These are phyloP conservation scores for Trebouxia sp. DNA, from an alignment of 139 green algal species.

Conservation along the genomic window DNA sequence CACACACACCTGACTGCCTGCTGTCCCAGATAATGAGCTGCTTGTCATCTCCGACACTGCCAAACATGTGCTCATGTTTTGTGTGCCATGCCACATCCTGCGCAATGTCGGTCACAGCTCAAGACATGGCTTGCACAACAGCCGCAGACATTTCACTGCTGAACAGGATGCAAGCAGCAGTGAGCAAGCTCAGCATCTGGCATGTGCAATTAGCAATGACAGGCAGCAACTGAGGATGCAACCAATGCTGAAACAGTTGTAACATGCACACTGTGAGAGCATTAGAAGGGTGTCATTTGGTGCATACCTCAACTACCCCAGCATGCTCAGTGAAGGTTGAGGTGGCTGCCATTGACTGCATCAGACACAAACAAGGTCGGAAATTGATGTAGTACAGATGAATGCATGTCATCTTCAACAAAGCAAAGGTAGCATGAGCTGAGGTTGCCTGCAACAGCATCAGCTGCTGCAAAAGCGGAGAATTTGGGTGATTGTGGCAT, in stretches of 20 bases:
- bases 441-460: background rate
- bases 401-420: background rate
- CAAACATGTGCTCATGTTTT: slow-evolving; percentile 90
- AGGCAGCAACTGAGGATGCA: background rate
- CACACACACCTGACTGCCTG: slow-evolving; percentile 6
- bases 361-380: background rate
- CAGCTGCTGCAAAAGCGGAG: too few species aligned
- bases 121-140: background rate
- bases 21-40: slow-evolving; percentile 96
- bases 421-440: background rate
- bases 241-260: background rate
- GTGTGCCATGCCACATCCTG: slow-evolving; percentile 98
- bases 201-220: background rate
- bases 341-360: slow-evolving; percentile 68
- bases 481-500: too few species aligned
- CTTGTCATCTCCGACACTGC: slow-evolving; percentile 95
- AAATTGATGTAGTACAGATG: too few species aligned
- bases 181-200: background rate
- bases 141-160: background rate
- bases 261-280: background rate
- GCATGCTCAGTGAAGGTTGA: slow-evolving; percentile 79
- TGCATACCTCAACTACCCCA: slow-evolving; percentile 79
- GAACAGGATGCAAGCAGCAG: background rate
- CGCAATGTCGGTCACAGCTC: background rate
- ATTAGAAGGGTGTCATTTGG: background rate